Evolutionary conservation across 768 basidiomycete species (phyloP), one percentile per base, ranked within the genome.

Genomic region (Tricholomella constricta): DNA sequence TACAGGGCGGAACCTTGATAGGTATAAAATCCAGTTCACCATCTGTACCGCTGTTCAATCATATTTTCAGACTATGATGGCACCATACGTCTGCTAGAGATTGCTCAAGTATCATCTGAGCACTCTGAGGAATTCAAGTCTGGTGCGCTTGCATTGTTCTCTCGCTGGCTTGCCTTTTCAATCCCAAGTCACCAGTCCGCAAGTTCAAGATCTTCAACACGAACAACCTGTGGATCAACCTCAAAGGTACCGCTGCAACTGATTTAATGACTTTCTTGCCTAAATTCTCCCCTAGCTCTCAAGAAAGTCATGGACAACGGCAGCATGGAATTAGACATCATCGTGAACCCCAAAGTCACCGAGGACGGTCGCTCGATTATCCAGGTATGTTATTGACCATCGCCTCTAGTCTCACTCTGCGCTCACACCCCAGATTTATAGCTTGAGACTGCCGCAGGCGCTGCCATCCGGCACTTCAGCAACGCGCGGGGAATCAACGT

Each of bases 181-280:
- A 25, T 36, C 48, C 14, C 5, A 19, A 35, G 10, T 3, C 4
- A 6, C 9, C 65, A 63, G 75, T 85, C 38, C 79, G 86, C 57
- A 88, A 87, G 68, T 92, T 92, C 82, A 86, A 88, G 75, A 84
- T 86, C 62, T 86, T 89, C 80, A 87, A 87, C 71, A 84, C 85
- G 22, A 87, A 87, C 71, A 86, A 84, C 63, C 64, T 85, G 48
- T 85, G 81, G 82, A 77, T 84, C 66, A 77, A 45, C 29, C 45
- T 47, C 32, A 32, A 36, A 29, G 26, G 35, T 42, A 52, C 36
- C 2, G 10, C 7, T 29, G 12, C 22, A 11, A 6, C n/a, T 12
- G 10, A 7, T 19, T 8, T 14, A 20, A 29, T 25, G 6, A 6
- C 15, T 41, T 10, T 35, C 19, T 3, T 26, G 31, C 14, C 8